Conservation (phyloP, 1,284 basidiomycete genomes). For the Erythrobasidium hasegawianum region DNA sequence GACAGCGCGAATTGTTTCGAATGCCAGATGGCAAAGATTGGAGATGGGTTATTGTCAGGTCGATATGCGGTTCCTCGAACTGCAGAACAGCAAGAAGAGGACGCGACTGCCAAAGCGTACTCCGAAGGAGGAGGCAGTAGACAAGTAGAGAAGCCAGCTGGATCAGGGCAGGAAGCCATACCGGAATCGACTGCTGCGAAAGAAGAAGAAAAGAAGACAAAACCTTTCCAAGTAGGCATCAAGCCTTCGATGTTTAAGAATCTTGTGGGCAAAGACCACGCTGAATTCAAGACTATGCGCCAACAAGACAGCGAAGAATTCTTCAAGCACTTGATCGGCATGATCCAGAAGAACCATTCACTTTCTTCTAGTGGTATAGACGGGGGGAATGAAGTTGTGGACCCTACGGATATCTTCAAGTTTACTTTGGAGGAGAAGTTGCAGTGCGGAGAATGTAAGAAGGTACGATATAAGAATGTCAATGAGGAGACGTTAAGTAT, state of each 20-base stretch:
- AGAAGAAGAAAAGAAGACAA: background rate
- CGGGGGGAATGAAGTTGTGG: constrained; percentile 48
- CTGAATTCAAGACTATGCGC: constrained; percentile 92
- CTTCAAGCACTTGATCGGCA: constrained; percentile 71
- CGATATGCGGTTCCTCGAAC: constrained; percentile 73
- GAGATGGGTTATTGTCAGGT: constrained; percentile 87
- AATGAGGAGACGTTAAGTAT: constrained; percentile 72
- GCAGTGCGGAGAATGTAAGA: constrained; percentile 73
- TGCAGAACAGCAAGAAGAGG: constrained; percentile 27
- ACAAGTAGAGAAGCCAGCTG: constrained; percentile 45
- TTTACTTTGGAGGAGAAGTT: constrained; percentile 82
- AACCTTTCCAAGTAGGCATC: constrained; percentile 76
- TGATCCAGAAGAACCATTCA: constrained; percentile 60
- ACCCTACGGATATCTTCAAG: constrained; percentile 71
- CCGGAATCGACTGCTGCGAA: background rate
- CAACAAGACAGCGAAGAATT: constrained; percentile 99
- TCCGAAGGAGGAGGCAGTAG: background rate
- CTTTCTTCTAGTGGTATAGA: constrained; percentile 32
- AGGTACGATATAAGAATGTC: constrained; percentile 86
- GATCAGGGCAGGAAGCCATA: constrained; percentile 49
- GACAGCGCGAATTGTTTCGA: constrained; percentile 83
- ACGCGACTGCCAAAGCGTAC: constrained; percentile 18
- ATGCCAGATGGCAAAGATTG: constrained; percentile 90
- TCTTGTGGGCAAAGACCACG: constrained; percentile 85
- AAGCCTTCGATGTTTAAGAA: constrained; percentile 81